A percentile compares a stretch with the other conserved stretches of the same genome.
Evolutionary conservation across 495 filamentous ascomycete species (phyloP).

Genomic region (Xylaria grammica): DNA sequence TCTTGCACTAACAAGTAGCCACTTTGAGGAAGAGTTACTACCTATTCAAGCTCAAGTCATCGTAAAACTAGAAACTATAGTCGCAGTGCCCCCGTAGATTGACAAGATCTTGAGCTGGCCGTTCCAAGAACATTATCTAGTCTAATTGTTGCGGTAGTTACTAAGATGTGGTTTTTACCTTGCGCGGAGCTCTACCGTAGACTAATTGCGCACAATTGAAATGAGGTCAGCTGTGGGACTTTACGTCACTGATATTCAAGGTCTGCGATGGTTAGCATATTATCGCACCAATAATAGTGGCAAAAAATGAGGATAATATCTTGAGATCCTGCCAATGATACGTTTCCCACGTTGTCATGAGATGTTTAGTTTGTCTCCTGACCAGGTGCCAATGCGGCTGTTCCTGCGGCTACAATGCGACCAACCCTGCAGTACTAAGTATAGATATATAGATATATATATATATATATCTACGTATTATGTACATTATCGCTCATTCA

Average conservation of each 20-base stretch:
- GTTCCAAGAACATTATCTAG: too few species aligned
- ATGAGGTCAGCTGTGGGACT: background rate
- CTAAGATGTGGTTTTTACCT: background rate
- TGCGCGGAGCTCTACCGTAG: background rate
- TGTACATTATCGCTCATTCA: too few species aligned
- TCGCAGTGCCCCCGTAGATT: too few species aligned
- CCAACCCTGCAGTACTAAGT: slow-evolving; percentile 17
- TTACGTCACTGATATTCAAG: background rate
- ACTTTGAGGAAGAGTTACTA: background rate
- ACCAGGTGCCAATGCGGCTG: slow-evolving; percentile 35
- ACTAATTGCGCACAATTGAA: background rate
- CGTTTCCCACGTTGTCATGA: slow-evolving; percentile 8
- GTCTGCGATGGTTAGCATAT: background rate
- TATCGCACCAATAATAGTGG: background rate
- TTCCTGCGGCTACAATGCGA: slow-evolving; percentile 39
- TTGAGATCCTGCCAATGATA: background rate
- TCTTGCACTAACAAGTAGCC: too few species aligned
- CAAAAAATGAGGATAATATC: background rate
- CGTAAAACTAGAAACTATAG: too few species aligned
- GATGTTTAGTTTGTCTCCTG: slow-evolving; percentile 36
- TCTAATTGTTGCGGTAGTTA: background rate
- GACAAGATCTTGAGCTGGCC: too few species aligned
- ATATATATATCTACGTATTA: too few species aligned
- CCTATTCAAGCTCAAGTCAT: background rate
- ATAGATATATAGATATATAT: background rate